Evolutionary conservation across 2,329 filamentous ascomycete genomes (phyloP).

Genomic region (Exophiala aquamarina): DNA sequence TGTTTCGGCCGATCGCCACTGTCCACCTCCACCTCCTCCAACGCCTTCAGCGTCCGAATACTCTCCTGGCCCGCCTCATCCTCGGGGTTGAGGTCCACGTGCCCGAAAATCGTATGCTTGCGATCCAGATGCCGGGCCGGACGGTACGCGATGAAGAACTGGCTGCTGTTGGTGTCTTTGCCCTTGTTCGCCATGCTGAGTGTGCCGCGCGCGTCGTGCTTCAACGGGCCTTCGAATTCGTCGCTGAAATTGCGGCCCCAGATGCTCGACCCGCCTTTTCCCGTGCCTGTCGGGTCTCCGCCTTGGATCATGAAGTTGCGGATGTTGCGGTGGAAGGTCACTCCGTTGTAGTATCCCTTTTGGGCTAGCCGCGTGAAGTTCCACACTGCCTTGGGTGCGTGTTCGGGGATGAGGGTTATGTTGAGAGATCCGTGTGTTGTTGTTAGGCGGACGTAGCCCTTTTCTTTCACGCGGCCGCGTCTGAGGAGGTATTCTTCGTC

Average conservation of each 20-base stretch:
- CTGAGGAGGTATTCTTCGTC: constrained; percentile 98
- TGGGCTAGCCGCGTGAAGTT: constrained; percentile 90
- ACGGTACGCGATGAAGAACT: constrained; percentile 93
- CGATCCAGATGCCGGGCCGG: constrained; percentile 80
- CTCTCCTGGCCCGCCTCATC: constrained; percentile 42
- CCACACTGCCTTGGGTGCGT: constrained; percentile 90
- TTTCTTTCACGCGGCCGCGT: constrained; percentile 81
- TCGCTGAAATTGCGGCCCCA: constrained; percentile 96
- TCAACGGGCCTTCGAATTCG: constrained; percentile 84
- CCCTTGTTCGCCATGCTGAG: constrained; percentile 98
- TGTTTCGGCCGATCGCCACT: constrained; percentile 72
- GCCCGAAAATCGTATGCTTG: constrained; percentile 96
- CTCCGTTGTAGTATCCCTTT: constrained; percentile 81
- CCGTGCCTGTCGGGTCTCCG: constrained; percentile 89
- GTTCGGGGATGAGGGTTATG: constrained; percentile 86
- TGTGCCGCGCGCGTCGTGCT: constrained; percentile 78
- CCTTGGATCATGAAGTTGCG: constrained; percentile 97
- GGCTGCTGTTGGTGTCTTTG: constrained; percentile 93
- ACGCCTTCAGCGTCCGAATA: constrained; percentile 65
- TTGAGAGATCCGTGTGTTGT: constrained; percentile 84
- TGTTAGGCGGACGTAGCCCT: constrained; percentile 86
- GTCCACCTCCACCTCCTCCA: constrained; percentile 77
- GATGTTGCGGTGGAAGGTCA: constrained; percentile 91
- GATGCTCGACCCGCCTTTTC: constrained; percentile 82
- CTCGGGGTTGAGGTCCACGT: constrained; percentile 62